Base-by-base conservation (phyloP, 768 basidiomycete genomes). In the Lepiota venenata region DNA sequence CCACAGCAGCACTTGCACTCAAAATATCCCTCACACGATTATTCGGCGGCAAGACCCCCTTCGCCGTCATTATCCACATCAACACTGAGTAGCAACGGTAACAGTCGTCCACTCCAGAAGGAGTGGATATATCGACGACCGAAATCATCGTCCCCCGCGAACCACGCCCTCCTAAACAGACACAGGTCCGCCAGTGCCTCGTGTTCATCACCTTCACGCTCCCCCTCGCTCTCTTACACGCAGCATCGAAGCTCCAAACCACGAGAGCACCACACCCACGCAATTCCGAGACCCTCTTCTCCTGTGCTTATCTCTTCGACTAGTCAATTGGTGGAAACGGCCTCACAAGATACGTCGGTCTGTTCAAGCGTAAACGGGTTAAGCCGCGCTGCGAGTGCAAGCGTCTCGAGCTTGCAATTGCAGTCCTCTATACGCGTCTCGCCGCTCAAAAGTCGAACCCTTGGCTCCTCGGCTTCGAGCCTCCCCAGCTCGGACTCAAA, bases 21-120 rank as follows among this genome's bases (percentile, higher is more conserved):
- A 25, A 29, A 38, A 48, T 35, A 55, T 32, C 32, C 48, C 5
- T 48, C 53, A 35, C 41, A 47, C 11, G 44, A 54, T 38, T 47
- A 47, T 27, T 63, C 61, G 39, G 56, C 58, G 25, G 54, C 57
- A 38, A 55, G 56, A 12, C 60, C 61, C 27, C 60, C 64, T 16
- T 61, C 60, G 27, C 65, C 61, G 25, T 60, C 55, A 16, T 41
- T 61, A 41, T 55, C 60, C 9, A 58, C 61, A 51, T 56, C 56
- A 37, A 47, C 53, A 8, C 16, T 55, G 39, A 55, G 53, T 29
- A 55, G 53, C 10, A 21, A 40, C 18, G 48, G 53, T 8, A 21
- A 18, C 15, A 40, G 35, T 37, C 38, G 53, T 36, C n/a, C 16
- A 18, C 52, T 29, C 22, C 52, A 54, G 36, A 54, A 46, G 2